phyloP scores from a whole-genome alignment of 1,139 yeast genomes.

The Candida sanyaensis region DNA sequence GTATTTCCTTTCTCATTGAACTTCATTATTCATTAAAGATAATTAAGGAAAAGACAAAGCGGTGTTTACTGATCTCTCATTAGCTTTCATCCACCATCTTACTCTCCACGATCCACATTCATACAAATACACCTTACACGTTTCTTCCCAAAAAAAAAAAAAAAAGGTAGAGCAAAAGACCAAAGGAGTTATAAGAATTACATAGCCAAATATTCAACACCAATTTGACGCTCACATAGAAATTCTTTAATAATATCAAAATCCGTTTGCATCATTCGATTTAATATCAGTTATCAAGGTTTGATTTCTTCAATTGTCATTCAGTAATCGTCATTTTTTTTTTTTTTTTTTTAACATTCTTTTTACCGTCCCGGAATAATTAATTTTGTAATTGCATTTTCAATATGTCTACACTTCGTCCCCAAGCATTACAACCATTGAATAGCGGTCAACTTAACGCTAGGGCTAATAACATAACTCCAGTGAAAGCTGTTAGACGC shows the following conservation, averaged over 20 bases:
- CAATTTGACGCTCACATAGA: constrained; percentile 1
- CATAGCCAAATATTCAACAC: not conserved
- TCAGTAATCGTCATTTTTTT: not conserved
- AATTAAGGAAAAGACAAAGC: not conserved
- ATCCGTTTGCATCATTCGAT: not conserved
- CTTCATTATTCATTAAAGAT: not conserved
- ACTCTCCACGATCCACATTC: not conserved
- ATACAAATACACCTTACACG: not conserved
- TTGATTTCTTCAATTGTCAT: not conserved
- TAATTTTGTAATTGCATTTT: not conserved
- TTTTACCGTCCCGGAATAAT: not conserved
- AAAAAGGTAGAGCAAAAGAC: not conserved
- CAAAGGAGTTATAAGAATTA: not conserved
- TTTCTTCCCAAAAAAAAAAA: not conserved
- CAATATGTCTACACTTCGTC: constrained; percentile 37
- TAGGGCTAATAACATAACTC: constrained; percentile 41
- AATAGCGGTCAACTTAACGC: constrained; percentile 47
- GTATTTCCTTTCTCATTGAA: not conserved
- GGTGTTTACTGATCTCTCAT: not conserved
- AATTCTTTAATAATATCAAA: not conserved
- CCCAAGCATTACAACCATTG: constrained; percentile 51
- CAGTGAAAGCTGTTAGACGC: constrained; percentile 38
- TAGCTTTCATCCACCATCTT: not conserved
- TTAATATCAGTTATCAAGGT: not conserved
- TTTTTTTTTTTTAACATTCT: not conserved